Conservation (phyloP, 2,329 filamentous ascomycete genomes). For the Pezicula carpinea region DNA sequence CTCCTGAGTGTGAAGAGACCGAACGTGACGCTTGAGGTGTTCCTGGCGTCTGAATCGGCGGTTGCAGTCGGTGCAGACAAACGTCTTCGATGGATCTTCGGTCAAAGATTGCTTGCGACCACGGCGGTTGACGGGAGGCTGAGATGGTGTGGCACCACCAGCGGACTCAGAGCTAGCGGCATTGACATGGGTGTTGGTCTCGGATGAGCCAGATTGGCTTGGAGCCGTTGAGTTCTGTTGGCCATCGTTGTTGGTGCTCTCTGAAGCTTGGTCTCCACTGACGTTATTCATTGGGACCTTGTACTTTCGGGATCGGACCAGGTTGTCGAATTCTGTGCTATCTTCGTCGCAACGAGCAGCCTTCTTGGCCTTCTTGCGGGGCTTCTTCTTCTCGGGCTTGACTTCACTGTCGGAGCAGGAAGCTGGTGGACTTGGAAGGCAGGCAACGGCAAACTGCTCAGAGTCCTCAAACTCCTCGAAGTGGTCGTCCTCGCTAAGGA, state of each 20-base stretch:
- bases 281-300: slow-evolving; percentile 28
- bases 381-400: slow-evolving; percentile 48
- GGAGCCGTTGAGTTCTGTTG: slow-evolving; percentile 29
- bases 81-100: slow-evolving; percentile 97
- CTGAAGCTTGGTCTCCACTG: slow-evolving; percentile 22
- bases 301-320: slow-evolving; percentile 29
- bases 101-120: slow-evolving; percentile 98
- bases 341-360: slow-evolving; percentile 28
- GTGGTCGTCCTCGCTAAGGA: slow-evolving; percentile 71
- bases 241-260: slow-evolving; percentile 18
- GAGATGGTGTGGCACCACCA: slow-evolving; percentile 26
- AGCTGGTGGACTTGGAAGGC: slow-evolving; percentile 58
- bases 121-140: slow-evolving; percentile 73
- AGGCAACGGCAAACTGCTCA: slow-evolving; percentile 53
- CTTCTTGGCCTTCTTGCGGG: slow-evolving; percentile 52
- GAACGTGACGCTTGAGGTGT: slow-evolving; percentile 97
- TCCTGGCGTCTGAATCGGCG: slow-evolving; percentile 97
- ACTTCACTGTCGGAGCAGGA: slow-evolving; percentile 44
- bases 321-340: slow-evolving; percentile 30
- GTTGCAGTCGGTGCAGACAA: slow-evolving; percentile 93
- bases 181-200: slow-evolving; percentile 34
- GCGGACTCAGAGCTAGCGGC: slow-evolving; percentile 37
- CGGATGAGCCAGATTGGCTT: slow-evolving; percentile 36
- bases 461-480: slow-evolving; percentile 71
- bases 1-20: slow-evolving; percentile 95